Evolutionary conservation across 2,329 filamentous ascomycete genomes (phyloP).

Genomic region (Setomelanomma holmii): DNA sequence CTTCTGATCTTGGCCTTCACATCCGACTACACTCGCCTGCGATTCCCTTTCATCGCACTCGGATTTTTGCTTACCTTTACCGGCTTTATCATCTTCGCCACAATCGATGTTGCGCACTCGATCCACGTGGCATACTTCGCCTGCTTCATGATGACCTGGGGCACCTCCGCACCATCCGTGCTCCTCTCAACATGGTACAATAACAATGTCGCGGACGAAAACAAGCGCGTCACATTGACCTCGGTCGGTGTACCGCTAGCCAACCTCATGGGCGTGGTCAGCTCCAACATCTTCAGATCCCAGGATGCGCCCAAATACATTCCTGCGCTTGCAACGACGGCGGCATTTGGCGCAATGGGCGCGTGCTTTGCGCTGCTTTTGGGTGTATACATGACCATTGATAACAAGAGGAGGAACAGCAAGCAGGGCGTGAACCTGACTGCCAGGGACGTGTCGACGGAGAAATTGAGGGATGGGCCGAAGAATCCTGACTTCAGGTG

Average conservation of each 20-base stretch:
- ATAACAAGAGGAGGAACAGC: slow-evolving; percentile 68
- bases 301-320: slow-evolving; percentile 71
- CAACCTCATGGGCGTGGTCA: slow-evolving; percentile 77
- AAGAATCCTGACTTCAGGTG: slow-evolving; percentile 54
- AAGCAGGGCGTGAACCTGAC: slow-evolving; percentile 62
- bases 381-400: slow-evolving; percentile 69
- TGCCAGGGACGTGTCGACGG: slow-evolving; percentile 59
- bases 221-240: slow-evolving; percentile 72
- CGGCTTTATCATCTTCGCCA: slow-evolving; percentile 80
- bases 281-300: slow-evolving; percentile 70
- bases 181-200: slow-evolving; percentile 76
- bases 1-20: slow-evolving; percentile 75
- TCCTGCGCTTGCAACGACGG: slow-evolving; percentile 70
- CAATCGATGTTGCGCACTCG: slow-evolving; percentile 67
- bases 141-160: slow-evolving; percentile 84
- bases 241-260: slow-evolving; percentile 76
- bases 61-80: slow-evolving; percentile 77
- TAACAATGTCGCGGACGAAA: slow-evolving; percentile 82
- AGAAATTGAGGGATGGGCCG: slow-evolving; percentile 54
- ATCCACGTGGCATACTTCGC: slow-evolving; percentile 76
- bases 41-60: slow-evolving; percentile 76
- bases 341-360: slow-evolving; percentile 68
- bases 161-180: slow-evolving; percentile 76
- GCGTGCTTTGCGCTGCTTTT: slow-evolving; percentile 62
- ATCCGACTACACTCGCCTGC: slow-evolving; percentile 70